Percentiles rank a stretch among this genome's conserved stretches.
Conservation (phyloP, 2,329 filamentous ascomycete genomes). For the Fusarium heterosporum region DNA sequence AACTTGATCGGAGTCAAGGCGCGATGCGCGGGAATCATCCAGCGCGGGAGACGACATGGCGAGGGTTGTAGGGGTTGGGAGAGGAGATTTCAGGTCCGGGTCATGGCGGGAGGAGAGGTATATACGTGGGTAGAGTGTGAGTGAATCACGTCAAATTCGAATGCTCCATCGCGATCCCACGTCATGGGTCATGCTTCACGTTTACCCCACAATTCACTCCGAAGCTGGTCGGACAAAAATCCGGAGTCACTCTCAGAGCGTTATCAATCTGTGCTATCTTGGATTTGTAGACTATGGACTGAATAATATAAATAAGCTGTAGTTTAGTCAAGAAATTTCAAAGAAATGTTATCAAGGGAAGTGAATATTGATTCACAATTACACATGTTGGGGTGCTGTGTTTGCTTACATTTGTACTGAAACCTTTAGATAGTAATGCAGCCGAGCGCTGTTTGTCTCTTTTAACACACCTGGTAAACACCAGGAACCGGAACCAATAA, state of each 20-base stretch:
- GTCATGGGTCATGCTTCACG: slow-evolving; percentile 36
- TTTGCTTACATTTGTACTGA: too few species aligned
- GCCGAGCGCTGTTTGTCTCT: too few species aligned
- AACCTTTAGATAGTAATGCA: too few species aligned
- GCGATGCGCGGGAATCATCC: slow-evolving; percentile 35
- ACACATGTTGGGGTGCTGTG: too few species aligned
- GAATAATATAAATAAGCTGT: too few species aligned
- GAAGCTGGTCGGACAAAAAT: slow-evolving; percentile 28
- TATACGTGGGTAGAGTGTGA: neutral
- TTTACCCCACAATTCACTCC: slow-evolving; percentile 23
- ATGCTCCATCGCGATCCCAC: slow-evolving; percentile 34
- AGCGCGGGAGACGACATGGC: slow-evolving; percentile 40
- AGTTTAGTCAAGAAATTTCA: too few species aligned
- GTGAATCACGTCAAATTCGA: slow-evolving; percentile 33
- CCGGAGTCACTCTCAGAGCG: neutral
- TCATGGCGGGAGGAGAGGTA: slow-evolving; percentile 21
- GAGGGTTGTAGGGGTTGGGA: neutral
- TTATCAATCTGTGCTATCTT: slow-evolving; percentile 22
- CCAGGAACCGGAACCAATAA: neutral
- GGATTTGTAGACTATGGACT: too few species aligned
- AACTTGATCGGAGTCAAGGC: slow-evolving; percentile 42
- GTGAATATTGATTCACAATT: too few species aligned
- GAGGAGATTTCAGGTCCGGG: neutral
- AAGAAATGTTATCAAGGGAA: too few species aligned
- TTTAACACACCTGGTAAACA: neutral